Evolutionary conservation across 805 yeast species (phyloP).

Genomic region (Candida palmyrensis): DNA sequence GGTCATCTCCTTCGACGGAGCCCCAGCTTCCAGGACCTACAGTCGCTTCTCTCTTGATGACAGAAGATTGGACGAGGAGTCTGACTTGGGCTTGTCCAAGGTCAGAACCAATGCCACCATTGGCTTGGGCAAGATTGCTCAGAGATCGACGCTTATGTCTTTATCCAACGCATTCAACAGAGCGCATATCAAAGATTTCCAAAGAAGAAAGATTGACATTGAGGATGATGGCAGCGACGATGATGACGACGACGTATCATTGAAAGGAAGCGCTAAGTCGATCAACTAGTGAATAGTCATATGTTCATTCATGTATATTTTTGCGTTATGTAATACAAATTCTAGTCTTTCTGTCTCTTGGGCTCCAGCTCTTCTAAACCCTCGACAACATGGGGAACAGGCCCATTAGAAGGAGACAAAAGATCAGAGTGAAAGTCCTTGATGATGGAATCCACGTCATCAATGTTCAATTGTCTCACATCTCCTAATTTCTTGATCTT

Average conservation of each 20-base stretch:
- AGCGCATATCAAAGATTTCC: slow-evolving; percentile 86
- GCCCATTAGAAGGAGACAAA: slow-evolving; percentile 40
- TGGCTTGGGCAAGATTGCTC: slow-evolving; percentile 17
- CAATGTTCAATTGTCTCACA: slow-evolving; percentile 88
- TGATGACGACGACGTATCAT: slow-evolving; percentile 16
- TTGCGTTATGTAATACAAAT: not conserved
- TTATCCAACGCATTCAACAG: slow-evolving; percentile 55
- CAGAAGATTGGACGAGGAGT: slow-evolving; percentile 13
- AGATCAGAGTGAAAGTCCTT: slow-evolving; percentile 85
- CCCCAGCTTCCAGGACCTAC: slow-evolving; percentile 2
- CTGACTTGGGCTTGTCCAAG: slow-evolving; percentile 9
- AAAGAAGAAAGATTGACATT: slow-evolving; percentile 46
- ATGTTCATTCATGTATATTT: slow-evolving; percentile 1
- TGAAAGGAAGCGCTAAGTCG: not conserved
- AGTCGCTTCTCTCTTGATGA: slow-evolving; percentile 9
- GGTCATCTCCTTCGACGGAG: not conserved
- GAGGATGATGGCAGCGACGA: slow-evolving; percentile 34
- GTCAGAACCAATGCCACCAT: slow-evolving; percentile 4
- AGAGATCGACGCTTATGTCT: slow-evolving; percentile 36
- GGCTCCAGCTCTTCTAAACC: slow-evolving; percentile 8
- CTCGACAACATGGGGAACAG: slow-evolving; percentile 8
- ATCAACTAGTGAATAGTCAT: not conserved
- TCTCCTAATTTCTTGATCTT: slow-evolving; percentile 95
- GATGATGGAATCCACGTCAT: slow-evolving; percentile 95
- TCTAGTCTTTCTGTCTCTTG: slow-evolving; percentile 7